These are phyloP conservation scores for Lepidium africanum DNA, from an alignment of 345 rosid species.

Conservation along the genomic window DNA sequence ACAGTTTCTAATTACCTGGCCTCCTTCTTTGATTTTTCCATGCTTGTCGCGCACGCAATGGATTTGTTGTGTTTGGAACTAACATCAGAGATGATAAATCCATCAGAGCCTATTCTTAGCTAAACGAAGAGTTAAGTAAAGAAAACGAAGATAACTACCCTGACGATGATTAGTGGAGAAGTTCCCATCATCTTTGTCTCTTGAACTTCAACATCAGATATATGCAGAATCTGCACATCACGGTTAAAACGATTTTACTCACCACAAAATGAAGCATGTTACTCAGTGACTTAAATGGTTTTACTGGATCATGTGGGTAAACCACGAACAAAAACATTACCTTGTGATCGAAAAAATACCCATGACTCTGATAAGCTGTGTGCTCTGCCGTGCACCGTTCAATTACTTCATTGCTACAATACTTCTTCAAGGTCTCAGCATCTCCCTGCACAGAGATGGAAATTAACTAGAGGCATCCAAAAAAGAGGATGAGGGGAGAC, in stretches of 20 bases:
- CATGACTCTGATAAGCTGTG: slow-evolving; percentile 56
- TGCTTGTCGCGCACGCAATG: slow-evolving; percentile 66
- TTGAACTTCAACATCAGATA: slow-evolving; percentile 77
- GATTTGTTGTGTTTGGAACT: slow-evolving; percentile 91
- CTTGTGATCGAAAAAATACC: slow-evolving; percentile 73
- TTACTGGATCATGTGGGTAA: background rate
- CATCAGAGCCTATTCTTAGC: background rate
- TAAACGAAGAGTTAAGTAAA: too few relatives aligned
- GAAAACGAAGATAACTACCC: slow-evolving; percentile 35
- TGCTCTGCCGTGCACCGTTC: slow-evolving; percentile 77
- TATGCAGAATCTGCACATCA: slow-evolving; percentile 65
- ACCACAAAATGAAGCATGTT: background rate
- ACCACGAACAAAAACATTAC: slow-evolving; percentile 29
- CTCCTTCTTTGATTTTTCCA: slow-evolving; percentile 80
- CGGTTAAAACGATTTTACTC: background rate
- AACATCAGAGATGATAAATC: slow-evolving; percentile 23
- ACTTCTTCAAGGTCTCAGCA: slow-evolving; percentile 61
- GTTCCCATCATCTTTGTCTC: slow-evolving; percentile 95
- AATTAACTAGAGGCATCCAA: background rate
- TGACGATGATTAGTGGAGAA: slow-evolving; percentile 64
- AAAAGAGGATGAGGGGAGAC: background rate
- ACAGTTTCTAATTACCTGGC: slow-evolving; percentile 43
- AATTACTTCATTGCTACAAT: slow-evolving; percentile 70
- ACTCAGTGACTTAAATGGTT: background rate
- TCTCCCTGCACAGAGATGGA: slow-evolving; percentile 49